Base-by-base conservation (phyloP, 495 filamentous ascomycete species). In the Penicillium flavigenum region DNA sequence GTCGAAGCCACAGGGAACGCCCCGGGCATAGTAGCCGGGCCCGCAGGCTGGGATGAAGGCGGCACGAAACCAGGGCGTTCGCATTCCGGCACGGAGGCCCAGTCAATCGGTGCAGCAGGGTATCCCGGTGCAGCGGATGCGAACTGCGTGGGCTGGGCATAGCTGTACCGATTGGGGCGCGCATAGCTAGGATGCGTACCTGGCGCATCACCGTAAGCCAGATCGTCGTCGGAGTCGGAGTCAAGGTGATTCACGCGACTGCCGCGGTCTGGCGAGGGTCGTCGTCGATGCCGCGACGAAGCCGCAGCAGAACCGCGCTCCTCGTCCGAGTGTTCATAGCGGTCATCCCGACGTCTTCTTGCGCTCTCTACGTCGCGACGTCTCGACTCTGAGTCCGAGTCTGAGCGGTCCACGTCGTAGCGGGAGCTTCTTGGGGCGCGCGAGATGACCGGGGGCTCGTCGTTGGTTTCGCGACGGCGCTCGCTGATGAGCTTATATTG, bases 171-270 rank as follows among this genome's bases (percentile, higher is more conserved):
- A 27, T 72, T 71, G 0, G 80, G 76, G 58, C 76, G 71, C 17
- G 75, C 74, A 69, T 86, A 86, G 46, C 74, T 75, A 2, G 76
- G 66, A 54, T 78, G 71, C 36, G 49, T 61, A 7, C 71, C 74
- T 4, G 61, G 66, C 5, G 26, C 58, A 45, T 76, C 73, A 4
- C 76, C 76, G 52, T 78, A 78, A 0, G 73, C 76, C 7, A 78
- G 65, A 36, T 76, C 71, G 31, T 75, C 68, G 19, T 71, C 69
- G 31, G 79, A 74, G 31, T 78, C 74, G 54, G 72, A 70, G 54
- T 72, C 70, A 27, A 31, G 34, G 3, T 31, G 46, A 16, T 70
- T 70, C 7, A 72, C 73, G 20, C 70, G 65, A 20, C 66, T 66
- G 26, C 66, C 61, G 31, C 73, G 70, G 19, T 51, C 51, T 9